These are phyloP conservation scores for Hansenula sp. DNA, from an alignment of 1,139 yeast genomes.

Conservation along the genomic window DNA sequence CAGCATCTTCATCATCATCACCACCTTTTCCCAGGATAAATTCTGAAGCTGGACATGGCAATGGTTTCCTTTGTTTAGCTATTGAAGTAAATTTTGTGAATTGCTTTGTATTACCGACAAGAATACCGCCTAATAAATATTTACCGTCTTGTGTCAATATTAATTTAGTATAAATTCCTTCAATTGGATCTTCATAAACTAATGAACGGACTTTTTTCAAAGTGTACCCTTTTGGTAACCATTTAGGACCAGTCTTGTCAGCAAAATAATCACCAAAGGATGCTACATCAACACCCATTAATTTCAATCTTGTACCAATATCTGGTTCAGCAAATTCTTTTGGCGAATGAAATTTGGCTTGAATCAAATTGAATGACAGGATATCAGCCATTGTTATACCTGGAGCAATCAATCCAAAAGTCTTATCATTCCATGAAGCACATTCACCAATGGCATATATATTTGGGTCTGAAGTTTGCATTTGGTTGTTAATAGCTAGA, in stretches of 20 bases:
- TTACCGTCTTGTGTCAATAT: slow-evolving; percentile 30
- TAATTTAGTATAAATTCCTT: slow-evolving; percentile 28
- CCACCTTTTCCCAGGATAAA: slow-evolving; percentile 23
- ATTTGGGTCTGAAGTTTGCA: slow-evolving; percentile 25
- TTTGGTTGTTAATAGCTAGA: slow-evolving; percentile 24
- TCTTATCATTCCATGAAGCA: slow-evolving; percentile 31
- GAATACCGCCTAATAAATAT: slow-evolving; percentile 30
- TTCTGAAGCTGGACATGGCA: slow-evolving; percentile 27
- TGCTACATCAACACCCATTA: slow-evolving; percentile 34
- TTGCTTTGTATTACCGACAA: slow-evolving; percentile 29
- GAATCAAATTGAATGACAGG: slow-evolving; percentile 29
- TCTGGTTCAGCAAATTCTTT: slow-evolving; percentile 28
- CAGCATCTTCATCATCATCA: slow-evolving; percentile 26
- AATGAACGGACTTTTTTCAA: slow-evolving; percentile 21
- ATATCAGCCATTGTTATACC: slow-evolving; percentile 32
- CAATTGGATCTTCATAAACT: slow-evolving; percentile 28
- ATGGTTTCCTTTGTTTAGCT: slow-evolving; percentile 24
- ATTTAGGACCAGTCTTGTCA: slow-evolving; percentile 28
- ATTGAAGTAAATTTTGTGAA: slow-evolving; percentile 28
- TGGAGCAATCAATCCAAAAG: slow-evolving; percentile 32
- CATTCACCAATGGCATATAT: slow-evolving; percentile 33
- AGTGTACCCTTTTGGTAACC: slow-evolving; percentile 25
- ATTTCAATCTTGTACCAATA: slow-evolving; percentile 29
- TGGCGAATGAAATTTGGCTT: slow-evolving; percentile 27
- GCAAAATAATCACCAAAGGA: slow-evolving; percentile 33